phyloP scores from a whole-genome alignment of 441 rosid genomes.

The Corymbia calophylla region DNA sequence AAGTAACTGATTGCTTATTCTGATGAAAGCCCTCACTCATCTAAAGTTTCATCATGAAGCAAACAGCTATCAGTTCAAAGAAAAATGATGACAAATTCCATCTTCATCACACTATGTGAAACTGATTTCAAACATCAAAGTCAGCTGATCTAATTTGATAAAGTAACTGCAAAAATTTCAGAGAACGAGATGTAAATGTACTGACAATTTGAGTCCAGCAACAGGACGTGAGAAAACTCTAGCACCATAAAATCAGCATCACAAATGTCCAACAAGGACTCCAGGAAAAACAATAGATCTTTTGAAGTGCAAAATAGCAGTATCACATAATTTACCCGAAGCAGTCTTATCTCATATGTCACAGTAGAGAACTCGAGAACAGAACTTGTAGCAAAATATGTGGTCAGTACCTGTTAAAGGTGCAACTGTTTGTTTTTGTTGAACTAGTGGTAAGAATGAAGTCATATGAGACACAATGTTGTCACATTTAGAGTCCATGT shows the following conservation, averaged over 20 bases:
- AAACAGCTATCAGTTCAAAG: not conserved
- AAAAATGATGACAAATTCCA: not conserved
- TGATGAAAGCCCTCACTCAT: not conserved
- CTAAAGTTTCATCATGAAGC: not conserved
- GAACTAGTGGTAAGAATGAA: constrained; percentile 84
- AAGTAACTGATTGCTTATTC: not conserved
- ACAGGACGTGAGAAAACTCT: not conserved
- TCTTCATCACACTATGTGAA: not conserved
- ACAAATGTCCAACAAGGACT: not conserved
- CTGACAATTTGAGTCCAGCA: not conserved
- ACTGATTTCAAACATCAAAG: not conserved
- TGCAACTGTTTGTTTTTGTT: constrained; percentile 65
- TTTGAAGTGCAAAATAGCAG: not conserved
- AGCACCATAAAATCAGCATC: not conserved
- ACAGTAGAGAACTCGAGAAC: not conserved
- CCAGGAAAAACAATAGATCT: not conserved
- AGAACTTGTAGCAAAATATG: not conserved
- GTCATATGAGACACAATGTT: constrained; percentile 74
- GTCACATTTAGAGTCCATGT: constrained; percentile 42
- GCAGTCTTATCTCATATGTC: not conserved
- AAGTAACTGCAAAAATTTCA: not conserved
- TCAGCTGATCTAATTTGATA: not conserved
- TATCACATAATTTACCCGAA: not conserved
- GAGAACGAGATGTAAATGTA: not conserved
- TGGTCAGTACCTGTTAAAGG: constrained; percentile 44